Conservation (phyloP, 129 eudicot species). For the Arctium lappa region DNA sequence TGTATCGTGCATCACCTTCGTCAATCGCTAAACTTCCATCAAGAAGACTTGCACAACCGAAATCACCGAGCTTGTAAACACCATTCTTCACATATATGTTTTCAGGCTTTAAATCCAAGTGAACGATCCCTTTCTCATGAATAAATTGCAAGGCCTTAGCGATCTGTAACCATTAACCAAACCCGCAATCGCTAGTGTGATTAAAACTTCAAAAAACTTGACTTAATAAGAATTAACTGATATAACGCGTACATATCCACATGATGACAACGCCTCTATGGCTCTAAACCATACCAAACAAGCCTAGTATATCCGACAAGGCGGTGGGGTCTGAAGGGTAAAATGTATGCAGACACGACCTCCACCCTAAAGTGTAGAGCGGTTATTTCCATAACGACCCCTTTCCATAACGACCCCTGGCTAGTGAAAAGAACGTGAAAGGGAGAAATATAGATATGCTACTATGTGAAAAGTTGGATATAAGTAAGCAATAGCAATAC, state of each 20-base stretch:
- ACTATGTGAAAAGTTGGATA: too few species aligned
- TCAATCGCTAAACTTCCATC: constrained; percentile 78
- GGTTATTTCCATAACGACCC: too few species aligned
- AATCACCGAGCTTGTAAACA: constrained; percentile 89
- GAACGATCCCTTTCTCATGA: constrained; percentile 83
- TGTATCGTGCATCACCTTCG: constrained; percentile 96
- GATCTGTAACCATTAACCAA: constrained; percentile 53
- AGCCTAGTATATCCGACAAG: too few species aligned
- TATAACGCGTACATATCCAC: background rate
- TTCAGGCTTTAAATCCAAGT: constrained; percentile 88
- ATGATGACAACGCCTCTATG: too few species aligned
- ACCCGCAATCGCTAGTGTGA: background rate
- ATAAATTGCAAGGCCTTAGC: constrained; percentile 73
- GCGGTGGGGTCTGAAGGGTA: too few species aligned
- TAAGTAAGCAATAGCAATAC: too few species aligned
- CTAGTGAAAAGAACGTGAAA: too few species aligned
- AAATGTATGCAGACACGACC: too few species aligned
- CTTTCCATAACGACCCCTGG: too few species aligned
- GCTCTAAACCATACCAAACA: too few species aligned
- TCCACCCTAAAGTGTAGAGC: too few species aligned
- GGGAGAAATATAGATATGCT: too few species aligned
- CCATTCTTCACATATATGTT: constrained; percentile 78
- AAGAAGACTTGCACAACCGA: constrained; percentile 87
- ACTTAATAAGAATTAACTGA: background rate
- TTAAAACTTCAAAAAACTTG: background rate